Evolutionary conservation across 2,329 filamentous ascomycete genomes (phyloP), one percentile per base, ranked within the genome.

Genomic region (Beauveria scarabaeidicola): DNA sequence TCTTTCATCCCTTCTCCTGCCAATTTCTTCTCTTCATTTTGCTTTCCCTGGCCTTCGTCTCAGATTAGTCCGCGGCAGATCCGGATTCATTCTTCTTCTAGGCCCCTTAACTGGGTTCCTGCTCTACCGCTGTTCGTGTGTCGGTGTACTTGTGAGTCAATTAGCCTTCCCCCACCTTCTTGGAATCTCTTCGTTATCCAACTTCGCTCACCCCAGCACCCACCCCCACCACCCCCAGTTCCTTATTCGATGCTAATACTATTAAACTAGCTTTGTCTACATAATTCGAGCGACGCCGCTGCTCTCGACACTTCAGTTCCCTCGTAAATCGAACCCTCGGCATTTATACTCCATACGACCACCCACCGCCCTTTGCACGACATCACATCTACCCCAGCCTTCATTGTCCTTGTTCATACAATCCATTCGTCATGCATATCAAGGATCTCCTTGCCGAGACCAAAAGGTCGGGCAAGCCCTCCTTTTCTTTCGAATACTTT

Each of bases 401-500:
- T 36, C 36, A 50, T 57, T 32, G 44, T 23, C 19, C 11, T 32
- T 21, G 8, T 40, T 13, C 47, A 46, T 44, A 47, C 21, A 53
- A 27, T 46, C 41, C 15, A 60, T 38, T 67, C 81, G 87, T 72
- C 65, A 97, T 99, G 93, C 94, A 97, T 77, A 93, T 99, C 81
- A 90, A 88, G 66, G 86, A 94, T 68, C 97, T 97, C 81, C 82
- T 99, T 69, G 80, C 84, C 67, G 88, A 93, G 68, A 87, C 92
- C 74, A 85, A 91, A 75, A 82, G 83, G 77, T 85, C 87, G 69
- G 85, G 86, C 72, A 84, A 88, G 69, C 88, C 92, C 61, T 94
- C 91, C 71, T 97, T 97, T 81, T 99, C 94, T 62, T 99, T 99
- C 79, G 94, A 99, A 75, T 99, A 96, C 81, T 99, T 99, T 77